phyloP scores from a whole-genome alignment of 2,329 filamentous ascomycete genomes.

The Hymenoscyphus fructigenus region DNA sequence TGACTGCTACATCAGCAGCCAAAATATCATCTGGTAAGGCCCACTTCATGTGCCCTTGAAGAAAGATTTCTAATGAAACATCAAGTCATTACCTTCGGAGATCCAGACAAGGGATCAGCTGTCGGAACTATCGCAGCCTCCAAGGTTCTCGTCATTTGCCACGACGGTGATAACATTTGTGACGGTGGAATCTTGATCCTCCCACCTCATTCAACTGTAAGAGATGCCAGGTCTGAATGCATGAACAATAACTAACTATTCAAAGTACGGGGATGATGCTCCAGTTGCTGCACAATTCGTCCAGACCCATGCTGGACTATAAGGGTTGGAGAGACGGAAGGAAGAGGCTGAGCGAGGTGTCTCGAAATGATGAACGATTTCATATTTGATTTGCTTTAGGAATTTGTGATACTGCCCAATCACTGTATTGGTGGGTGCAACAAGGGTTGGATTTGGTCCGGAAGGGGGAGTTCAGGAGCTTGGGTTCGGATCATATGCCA shows the following conservation, averaged over 20 bases:
- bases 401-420: neutral
- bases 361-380: neutral
- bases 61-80: neutral
- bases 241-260: neutral
- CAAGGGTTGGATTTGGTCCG: neutral
- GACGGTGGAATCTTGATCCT: conserved; percentile 5
- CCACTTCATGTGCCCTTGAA: neutral
- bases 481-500: neutral
- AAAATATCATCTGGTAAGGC: conserved; percentile 24
- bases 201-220: neutral
- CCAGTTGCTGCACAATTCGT: conserved; percentile 5
- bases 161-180: conserved; percentile 30
- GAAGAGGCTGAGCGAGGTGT: neutral
- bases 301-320: neutral
- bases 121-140: conserved; percentile 16
- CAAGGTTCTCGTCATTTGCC: conserved; percentile 27
- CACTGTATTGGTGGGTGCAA: neutral
- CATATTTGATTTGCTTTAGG: neutral
- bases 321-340: neutral
- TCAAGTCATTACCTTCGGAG: conserved; percentile 31
- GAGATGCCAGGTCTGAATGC: neutral
- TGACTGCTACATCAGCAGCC: conserved; percentile 20
- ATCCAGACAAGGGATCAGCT: conserved; percentile 26
- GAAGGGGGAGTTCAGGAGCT: neutral
- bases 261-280: neutral